phyloP scores from a whole-genome alignment of 257 asterid species.

The Solanum chilense region DNA sequence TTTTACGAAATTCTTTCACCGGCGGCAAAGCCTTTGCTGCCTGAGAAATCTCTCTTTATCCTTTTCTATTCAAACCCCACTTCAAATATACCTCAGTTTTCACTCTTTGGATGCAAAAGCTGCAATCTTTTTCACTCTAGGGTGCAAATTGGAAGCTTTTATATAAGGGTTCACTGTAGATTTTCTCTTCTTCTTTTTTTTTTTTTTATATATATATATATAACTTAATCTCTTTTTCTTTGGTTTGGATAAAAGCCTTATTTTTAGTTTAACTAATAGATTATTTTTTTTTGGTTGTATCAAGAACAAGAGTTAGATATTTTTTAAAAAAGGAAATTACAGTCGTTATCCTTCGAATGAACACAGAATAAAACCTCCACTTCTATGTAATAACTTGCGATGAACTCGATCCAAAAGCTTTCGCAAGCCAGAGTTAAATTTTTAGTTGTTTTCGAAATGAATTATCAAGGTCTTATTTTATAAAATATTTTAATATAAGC shows the following conservation, averaged over 20 bases:
- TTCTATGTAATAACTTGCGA: no score
- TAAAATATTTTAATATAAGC: not conserved
- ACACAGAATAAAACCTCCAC: no score
- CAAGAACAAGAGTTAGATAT: not conserved
- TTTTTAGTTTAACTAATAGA: not conserved
- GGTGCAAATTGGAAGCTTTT: not conserved
- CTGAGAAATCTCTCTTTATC: not conserved
- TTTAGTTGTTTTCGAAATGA: not conserved
- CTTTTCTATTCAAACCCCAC: not conserved
- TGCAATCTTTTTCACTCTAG: not conserved
- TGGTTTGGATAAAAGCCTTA: not conserved
- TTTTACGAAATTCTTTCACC: not conserved
- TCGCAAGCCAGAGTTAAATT: not conserved
- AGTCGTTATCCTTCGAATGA: no score
- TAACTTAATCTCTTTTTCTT: not conserved
- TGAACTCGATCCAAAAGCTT: no score
- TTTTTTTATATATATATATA: not conserved
- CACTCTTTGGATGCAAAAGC: not conserved
- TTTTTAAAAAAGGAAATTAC: no score
- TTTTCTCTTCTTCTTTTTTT: not conserved
- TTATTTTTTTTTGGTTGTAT: not conserved
- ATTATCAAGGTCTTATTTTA: not conserved
- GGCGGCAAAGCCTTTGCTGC: not conserved
- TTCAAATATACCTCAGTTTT: not conserved
- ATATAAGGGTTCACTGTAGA: not conserved